A percentile compares a stretch with the other conserved stretches of the same genome.
These are phyloP conservation scores for Aspergillus aculeatus DNA, from an alignment of 2,329 filamentous ascomycete genomes.

Conservation along the genomic window DNA sequence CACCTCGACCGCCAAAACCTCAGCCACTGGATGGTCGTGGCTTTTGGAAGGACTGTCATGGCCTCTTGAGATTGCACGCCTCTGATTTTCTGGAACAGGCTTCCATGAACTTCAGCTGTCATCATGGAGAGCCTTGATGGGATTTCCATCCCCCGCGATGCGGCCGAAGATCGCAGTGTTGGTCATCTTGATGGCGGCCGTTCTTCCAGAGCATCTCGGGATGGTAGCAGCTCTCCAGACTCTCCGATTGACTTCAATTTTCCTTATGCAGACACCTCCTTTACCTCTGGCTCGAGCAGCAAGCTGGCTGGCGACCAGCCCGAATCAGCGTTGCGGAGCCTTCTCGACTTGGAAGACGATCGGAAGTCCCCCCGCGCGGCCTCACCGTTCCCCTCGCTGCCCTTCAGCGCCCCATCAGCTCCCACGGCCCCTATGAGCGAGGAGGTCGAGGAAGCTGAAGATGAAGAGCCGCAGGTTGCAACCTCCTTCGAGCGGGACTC, in stretches of 20 bases:
- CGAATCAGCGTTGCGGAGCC: constrained; percentile 11
- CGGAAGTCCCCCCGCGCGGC: constrained; percentile 18
- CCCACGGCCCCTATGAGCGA: constrained; percentile 30
- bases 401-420: constrained; percentile 32
- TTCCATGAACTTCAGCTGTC: background rate
- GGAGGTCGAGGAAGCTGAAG: constrained; percentile 38
- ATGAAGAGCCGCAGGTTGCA: constrained; percentile 46
- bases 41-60: background rate
- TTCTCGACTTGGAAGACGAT: constrained; percentile 19
- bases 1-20: background rate
- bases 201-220: constrained; percentile 21
- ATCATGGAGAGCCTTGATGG: constrained; percentile 44
- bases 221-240: constrained; percentile 16
- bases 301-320: constrained; percentile 16
- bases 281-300: constrained; percentile 14
- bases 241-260: constrained; percentile 11
- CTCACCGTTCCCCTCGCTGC: constrained; percentile 28
- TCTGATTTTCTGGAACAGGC: background rate
- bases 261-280: constrained; percentile 12
- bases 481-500: constrained; percentile 47
- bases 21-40: background rate
- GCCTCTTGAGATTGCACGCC: background rate
- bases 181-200: constrained; percentile 19
- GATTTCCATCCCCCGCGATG: constrained; percentile 29
- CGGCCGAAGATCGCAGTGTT: constrained; percentile 21